Conservation (phyloP, 2,329 filamentous ascomycete species). For the Volutella citrinella region DNA sequence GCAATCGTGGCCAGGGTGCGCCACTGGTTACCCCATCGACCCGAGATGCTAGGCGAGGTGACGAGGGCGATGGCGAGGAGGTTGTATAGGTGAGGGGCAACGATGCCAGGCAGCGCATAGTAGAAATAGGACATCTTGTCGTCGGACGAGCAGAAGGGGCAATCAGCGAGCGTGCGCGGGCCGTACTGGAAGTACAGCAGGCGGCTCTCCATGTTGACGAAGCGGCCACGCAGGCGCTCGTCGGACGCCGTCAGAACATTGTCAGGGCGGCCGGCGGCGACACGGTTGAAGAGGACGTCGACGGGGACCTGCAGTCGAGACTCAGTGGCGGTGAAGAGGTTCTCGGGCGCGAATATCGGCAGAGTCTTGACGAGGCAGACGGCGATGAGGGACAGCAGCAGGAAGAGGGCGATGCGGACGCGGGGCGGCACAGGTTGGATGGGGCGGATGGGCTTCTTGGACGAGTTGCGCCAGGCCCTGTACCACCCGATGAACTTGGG, state of each 20-base stretch:
- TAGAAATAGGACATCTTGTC: conserved; percentile 70
- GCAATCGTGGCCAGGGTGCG: conserved; percentile 66
- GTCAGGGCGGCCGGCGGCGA: conserved; percentile 54
- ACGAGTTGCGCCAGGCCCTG: conserved; percentile 49
- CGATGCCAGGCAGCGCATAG: conserved; percentile 72
- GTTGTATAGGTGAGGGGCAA: conserved; percentile 79
- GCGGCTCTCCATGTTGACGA: conserved; percentile 69
- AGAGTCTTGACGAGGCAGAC: conserved; percentile 58
- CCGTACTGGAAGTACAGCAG: conserved; percentile 84
- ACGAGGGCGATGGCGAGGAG: conserved; percentile 67
- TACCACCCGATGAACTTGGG: conserved; percentile 65
- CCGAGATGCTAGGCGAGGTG: conserved; percentile 67
- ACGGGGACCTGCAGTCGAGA: conserved; percentile 84
- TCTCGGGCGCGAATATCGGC: conserved; percentile 68
- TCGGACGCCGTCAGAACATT: conserved; percentile 55
- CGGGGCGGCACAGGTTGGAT: conserved; percentile 53
- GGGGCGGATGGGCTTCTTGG: conserved; percentile 41
- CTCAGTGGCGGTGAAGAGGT: conserved; percentile 74
- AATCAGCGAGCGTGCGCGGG: conserved; percentile 68
- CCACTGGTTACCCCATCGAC: conserved; percentile 64
- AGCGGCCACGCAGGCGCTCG: conserved; percentile 61
- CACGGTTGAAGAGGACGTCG: conserved; percentile 78
- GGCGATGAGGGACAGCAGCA: conserved; percentile 52
- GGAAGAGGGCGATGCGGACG: conserved; percentile 55
- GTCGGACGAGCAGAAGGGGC: conserved; percentile 78